Evolutionary conservation across 164 flowering plant genomes (phyloP).

Genomic region (Vitis cinerea): DNA sequence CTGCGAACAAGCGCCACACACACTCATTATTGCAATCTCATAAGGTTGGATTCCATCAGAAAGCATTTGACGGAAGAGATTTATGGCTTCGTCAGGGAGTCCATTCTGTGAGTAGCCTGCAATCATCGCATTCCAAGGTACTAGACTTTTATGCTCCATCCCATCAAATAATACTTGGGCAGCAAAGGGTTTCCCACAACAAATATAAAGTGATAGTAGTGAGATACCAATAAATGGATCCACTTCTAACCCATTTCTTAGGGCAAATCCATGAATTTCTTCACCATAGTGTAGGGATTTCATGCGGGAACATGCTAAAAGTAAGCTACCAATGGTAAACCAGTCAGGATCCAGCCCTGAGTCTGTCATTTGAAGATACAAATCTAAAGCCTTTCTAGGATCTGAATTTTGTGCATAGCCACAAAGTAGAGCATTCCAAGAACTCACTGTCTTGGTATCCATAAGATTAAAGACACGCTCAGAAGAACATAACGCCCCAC

Average conservation of each 20-base stretch:
- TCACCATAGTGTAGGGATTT: slow-evolving; percentile 42
- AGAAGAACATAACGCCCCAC: slow-evolving; percentile 47
- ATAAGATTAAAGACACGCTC: slow-evolving; percentile 38
- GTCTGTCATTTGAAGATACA: slow-evolving; percentile 42
- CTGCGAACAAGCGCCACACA: slow-evolving; percentile 57
- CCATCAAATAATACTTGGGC: slow-evolving; percentile 41
- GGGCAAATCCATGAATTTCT: slow-evolving; percentile 56
- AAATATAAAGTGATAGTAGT: slow-evolving; percentile 51
- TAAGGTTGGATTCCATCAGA: slow-evolving; percentile 30
- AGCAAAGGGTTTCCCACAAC: slow-evolving; percentile 32
- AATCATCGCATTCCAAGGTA: slow-evolving; percentile 73
- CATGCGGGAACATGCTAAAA: slow-evolving; percentile 53
- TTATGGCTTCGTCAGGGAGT: slow-evolving; percentile 37
- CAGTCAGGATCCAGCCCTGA: slow-evolving; percentile 49
- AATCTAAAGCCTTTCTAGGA: slow-evolving; percentile 46
- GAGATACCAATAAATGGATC: slow-evolving; percentile 55
- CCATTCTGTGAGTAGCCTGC: slow-evolving; percentile 61
- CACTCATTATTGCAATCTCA: slow-evolving; percentile 43
- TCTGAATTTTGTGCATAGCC: slow-evolving; percentile 63
- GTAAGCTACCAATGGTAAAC: slow-evolving; percentile 58
- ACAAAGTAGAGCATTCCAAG: slow-evolving; percentile 77
- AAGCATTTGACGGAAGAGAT: slow-evolving; percentile 50
- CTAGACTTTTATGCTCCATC: slow-evolving; percentile 42
- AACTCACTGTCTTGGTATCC: slow-evolving; percentile 40
- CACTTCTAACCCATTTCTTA: slow-evolving; percentile 50